Percentiles rank a stretch among this genome's conserved stretches.
phyloP scores from a whole-genome alignment of 108 stramenopile genomes.

The Pseudonitzschia delicatissima region DNA sequence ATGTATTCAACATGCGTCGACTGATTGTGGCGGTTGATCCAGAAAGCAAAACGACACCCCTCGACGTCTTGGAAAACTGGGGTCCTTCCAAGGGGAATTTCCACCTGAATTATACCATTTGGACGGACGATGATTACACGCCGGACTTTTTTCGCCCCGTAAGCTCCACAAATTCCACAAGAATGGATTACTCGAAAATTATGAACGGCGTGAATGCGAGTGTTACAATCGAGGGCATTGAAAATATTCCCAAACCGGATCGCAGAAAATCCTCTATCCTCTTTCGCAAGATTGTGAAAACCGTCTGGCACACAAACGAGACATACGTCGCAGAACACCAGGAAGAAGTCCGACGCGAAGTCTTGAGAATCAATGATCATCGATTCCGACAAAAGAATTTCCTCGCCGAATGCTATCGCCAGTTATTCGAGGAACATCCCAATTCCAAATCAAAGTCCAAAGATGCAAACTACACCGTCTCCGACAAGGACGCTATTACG shows the following conservation, averaged over 20 bases:
- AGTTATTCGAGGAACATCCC: too few species aligned
- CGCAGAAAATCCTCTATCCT: not conserved
- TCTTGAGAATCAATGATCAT: slow-evolving; percentile 29
- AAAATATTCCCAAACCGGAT: not conserved
- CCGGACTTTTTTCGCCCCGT: slow-evolving; percentile 28
- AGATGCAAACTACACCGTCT: not conserved
- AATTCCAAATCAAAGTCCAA: not conserved
- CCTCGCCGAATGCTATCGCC: slow-evolving; percentile 27
- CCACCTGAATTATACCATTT: slow-evolving; percentile 11
- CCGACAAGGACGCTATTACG: not conserved
- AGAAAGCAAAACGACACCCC: not conserved
- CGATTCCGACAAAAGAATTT: slow-evolving; percentile 41
- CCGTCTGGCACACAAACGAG: not conserved
- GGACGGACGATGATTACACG: slow-evolving; percentile 35
- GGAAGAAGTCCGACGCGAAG: slow-evolving; percentile 4
- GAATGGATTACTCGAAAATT: not conserved
- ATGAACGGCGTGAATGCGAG: not conserved
- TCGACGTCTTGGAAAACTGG: not conserved
- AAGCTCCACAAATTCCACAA: too few species aligned
- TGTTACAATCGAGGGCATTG: not conserved
- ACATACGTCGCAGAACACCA: not conserved
- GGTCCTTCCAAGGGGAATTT: not conserved
- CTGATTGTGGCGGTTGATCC: slow-evolving; percentile 53
- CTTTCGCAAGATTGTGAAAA: not conserved
- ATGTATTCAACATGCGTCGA: slow-evolving; percentile 29